Evolutionary conservation across 2,329 filamentous ascomycete genomes (phyloP).

Genomic region (Didymellaceae sp.): DNA sequence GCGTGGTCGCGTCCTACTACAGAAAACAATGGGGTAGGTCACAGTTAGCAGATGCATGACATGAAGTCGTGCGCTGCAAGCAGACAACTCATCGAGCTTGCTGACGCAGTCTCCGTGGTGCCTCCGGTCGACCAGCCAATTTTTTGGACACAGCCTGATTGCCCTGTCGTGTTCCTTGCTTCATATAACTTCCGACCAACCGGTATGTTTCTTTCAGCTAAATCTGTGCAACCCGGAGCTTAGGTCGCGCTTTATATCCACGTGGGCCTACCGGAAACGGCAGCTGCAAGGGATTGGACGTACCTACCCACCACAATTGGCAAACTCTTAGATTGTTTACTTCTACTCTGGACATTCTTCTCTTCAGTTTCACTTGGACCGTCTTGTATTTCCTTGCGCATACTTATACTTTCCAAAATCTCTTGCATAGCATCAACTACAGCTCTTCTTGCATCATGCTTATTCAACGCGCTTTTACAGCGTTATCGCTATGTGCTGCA

Average conservation of each 20-base stretch:
- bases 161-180: conserved; percentile 6
- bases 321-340: conserved; percentile 9
- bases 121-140: conserved; percentile 6
- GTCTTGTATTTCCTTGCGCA: conserved; percentile 9
- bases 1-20: not conserved
- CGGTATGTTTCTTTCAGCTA: not conserved
- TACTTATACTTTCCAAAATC: conserved; percentile 2
- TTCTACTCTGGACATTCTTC: not conserved
- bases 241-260: conserved; percentile 5
- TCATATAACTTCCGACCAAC: conserved; percentile 4
- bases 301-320: conserved; percentile 2
- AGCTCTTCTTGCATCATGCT: conserved; percentile 34
- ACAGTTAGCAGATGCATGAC: not conserved
- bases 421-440: conserved; percentile 17
- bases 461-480: conserved; percentile 29
- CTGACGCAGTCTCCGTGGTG: not conserved
- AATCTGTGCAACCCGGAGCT: not conserved
- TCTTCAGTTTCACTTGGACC: conserved; percentile 8
- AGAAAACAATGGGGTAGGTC: not conserved
- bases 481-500: conserved; percentile 31
- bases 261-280: conserved; percentile 3
- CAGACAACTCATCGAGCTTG: conserved; percentile 1
- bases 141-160: not conserved
- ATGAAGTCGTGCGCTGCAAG: not conserved
- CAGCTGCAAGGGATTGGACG: conserved; percentile 10